Evolutionary conservation across 1,139 yeast genomes (phyloP).

Genomic region (Yamadazyma triangularis): DNA sequence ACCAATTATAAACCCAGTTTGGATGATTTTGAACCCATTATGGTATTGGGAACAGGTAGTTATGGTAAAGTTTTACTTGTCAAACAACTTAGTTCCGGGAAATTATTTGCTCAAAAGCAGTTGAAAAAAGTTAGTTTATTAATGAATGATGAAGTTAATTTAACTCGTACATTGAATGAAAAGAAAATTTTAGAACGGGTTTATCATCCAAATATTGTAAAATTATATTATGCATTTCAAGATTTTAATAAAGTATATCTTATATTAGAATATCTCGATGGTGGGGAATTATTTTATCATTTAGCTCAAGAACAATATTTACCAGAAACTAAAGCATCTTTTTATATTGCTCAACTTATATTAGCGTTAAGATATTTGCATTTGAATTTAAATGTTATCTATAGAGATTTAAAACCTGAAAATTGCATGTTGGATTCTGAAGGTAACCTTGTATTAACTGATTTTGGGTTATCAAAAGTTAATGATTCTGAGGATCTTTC

Average conservation of each 20-base stretch:
- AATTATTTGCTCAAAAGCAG: constrained; percentile 85
- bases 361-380: constrained; percentile 81
- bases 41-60: constrained; percentile 87
- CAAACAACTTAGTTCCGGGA: constrained; percentile 58
- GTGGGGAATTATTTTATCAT: constrained; percentile 90
- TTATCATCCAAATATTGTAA: constrained; percentile 83
- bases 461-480: constrained; percentile 86
- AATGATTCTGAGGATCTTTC: constrained; percentile 44
- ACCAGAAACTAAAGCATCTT: constrained; percentile 74
- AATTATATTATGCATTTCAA: constrained; percentile 84
- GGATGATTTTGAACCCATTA: constrained; percentile 68
- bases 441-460: constrained; percentile 85
- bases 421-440: constrained; percentile 76
- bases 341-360: constrained; percentile 83
- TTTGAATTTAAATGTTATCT: constrained; percentile 68
- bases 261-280: constrained; percentile 82
- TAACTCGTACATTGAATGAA: constrained; percentile 39
- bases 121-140: constrained; percentile 63
- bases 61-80: constrained; percentile 87
- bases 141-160: constrained; percentile 37
- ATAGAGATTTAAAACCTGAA: constrained; percentile 91
- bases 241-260: constrained; percentile 77
- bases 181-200: constrained; percentile 40
- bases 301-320: constrained; percentile 46
- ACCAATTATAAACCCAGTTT: constrained; percentile 27